A percentile compares a stretch with the other conserved stretches of the same genome.
phyloP scores from a whole-genome alignment of 371 early-diverging fungal genomes.

The Haplosporangium sp. region DNA sequence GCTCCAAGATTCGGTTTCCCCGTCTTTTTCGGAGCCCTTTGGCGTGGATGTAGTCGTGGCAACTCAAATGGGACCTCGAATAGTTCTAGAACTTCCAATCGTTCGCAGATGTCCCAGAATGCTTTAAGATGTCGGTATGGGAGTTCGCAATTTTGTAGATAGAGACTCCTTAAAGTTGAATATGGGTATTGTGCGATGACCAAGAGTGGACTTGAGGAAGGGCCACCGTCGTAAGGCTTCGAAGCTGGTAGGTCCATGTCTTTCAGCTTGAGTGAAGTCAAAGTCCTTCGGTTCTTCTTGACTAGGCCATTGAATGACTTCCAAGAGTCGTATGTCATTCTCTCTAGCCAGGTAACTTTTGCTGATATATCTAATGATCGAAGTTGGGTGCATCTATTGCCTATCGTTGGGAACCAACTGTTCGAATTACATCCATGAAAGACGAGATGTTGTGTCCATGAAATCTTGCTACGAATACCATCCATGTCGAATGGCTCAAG shows the following conservation, averaged over 20 bases:
- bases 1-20: background rate
- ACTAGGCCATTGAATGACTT: background rate
- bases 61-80: constrained; percentile 1
- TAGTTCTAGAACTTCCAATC: constrained; percentile 4
- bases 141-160: background rate
- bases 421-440: background rate
- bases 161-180: background rate
- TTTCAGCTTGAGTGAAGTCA: background rate
- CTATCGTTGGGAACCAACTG: background rate
- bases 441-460: background rate
- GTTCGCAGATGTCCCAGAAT: constrained; percentile 9
- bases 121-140: constrained; percentile 5
- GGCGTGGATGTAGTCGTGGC: background rate
- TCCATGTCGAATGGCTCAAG: background rate
- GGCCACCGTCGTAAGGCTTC: background rate
- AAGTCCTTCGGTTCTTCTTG: background rate
- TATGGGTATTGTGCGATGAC: background rate
- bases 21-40: background rate
- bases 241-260: background rate
- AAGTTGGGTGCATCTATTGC: background rate
- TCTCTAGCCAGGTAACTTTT: background rate
- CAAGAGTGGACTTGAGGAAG: constrained; percentile 3
- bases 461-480: background rate
- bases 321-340: background rate
- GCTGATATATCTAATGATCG: background rate